These are phyloP conservation scores for Colletotrichum filicis DNA, from an alignment of 2,329 filamentous ascomycete genomes.

Conservation along the genomic window DNA sequence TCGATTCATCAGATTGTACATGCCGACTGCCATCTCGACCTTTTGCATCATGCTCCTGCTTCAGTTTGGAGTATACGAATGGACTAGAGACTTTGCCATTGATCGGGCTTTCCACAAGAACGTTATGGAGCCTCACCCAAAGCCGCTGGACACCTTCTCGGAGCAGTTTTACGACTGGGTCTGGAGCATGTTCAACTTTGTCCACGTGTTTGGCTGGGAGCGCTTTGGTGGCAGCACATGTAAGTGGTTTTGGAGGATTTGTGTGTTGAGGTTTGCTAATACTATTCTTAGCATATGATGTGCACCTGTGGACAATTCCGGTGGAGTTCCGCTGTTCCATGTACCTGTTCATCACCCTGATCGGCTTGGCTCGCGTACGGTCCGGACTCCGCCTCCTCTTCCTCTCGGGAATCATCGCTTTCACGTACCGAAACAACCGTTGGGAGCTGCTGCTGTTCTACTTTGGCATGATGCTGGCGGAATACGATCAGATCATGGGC, in stretches of 20 bases:
- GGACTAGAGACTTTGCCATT: slow-evolving; percentile 57
- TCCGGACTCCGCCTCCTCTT: slow-evolving; percentile 54
- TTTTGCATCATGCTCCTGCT: slow-evolving; percentile 57
- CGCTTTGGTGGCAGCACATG: slow-evolving; percentile 57
- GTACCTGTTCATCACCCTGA: slow-evolving; percentile 64
- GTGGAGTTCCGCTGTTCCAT: slow-evolving; percentile 70
- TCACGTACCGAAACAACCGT: slow-evolving; percentile 57
- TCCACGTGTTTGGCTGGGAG: slow-evolving; percentile 64
- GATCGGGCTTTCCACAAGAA: slow-evolving; percentile 58
- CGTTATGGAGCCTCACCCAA: slow-evolving; percentile 60
- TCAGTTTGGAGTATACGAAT: slow-evolving; percentile 59
- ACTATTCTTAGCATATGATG: slow-evolving; percentile 56
- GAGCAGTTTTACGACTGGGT: slow-evolving; percentile 59
- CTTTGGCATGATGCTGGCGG: slow-evolving; percentile 64
- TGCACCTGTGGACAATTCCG: slow-evolving; percentile 72
- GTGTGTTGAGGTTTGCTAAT: slow-evolving; percentile 34
- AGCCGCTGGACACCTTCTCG: slow-evolving; percentile 47
- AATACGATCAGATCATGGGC: slow-evolving; percentile 61
- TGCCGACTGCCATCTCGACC: slow-evolving; percentile 62
- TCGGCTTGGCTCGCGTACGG: slow-evolving; percentile 60
- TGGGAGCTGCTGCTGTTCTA: slow-evolving; percentile 64
- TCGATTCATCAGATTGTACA: slow-evolving; percentile 61
- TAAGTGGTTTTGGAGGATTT: slow-evolving; percentile 40
- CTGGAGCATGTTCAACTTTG: slow-evolving; percentile 59
- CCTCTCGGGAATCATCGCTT: slow-evolving; percentile 54